Evolutionary conservation across 1,284 basidiomycete genomes (phyloP).

Genomic region (Inonotus obliquus): DNA sequence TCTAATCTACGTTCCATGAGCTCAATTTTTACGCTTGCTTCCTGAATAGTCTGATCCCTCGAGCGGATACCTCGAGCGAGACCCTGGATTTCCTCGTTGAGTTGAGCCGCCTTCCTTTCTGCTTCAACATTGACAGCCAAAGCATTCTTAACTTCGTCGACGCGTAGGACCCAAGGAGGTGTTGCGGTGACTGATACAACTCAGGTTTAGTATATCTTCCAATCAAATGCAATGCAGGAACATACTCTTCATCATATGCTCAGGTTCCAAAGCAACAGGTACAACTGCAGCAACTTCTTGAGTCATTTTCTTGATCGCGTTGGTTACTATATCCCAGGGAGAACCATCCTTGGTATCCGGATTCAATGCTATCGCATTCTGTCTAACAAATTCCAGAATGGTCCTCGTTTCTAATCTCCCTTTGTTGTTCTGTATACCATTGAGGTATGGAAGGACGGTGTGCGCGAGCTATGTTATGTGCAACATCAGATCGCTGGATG

Average conservation of each 20-base stretch:
- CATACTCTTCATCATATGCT: constrained; percentile 76
- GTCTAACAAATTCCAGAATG: constrained; percentile 67
- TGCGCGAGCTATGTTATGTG: constrained; percentile 65
- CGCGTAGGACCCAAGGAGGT: constrained; percentile 86
- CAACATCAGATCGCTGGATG: neutral
- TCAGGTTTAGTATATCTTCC: constrained; percentile 9
- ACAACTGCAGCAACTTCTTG: constrained; percentile 68
- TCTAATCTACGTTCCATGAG: constrained; percentile 92
- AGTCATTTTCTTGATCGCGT: constrained; percentile 64
- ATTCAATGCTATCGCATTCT: constrained; percentile 65
- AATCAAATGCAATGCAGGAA: constrained; percentile 16
- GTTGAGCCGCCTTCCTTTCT: constrained; percentile 78
- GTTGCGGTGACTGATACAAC: constrained; percentile 60
- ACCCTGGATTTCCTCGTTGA: constrained; percentile 87
- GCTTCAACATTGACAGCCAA: constrained; percentile 88
- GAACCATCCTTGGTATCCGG: constrained; percentile 61
- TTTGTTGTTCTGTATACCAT: constrained; percentile 72
- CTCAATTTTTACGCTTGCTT: constrained; percentile 88
- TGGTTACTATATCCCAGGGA: constrained; percentile 75
- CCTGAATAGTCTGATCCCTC: constrained; percentile 88
- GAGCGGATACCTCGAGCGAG: constrained; percentile 79
- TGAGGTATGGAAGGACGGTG: constrained; percentile 75
- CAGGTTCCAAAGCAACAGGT: constrained; percentile 67
- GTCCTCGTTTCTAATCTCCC: constrained; percentile 69
- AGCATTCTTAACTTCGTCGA: constrained; percentile 81